Evolutionary conservation across 768 basidiomycete genomes (phyloP).

Genomic region (Tylopilus subfusipes): DNA sequence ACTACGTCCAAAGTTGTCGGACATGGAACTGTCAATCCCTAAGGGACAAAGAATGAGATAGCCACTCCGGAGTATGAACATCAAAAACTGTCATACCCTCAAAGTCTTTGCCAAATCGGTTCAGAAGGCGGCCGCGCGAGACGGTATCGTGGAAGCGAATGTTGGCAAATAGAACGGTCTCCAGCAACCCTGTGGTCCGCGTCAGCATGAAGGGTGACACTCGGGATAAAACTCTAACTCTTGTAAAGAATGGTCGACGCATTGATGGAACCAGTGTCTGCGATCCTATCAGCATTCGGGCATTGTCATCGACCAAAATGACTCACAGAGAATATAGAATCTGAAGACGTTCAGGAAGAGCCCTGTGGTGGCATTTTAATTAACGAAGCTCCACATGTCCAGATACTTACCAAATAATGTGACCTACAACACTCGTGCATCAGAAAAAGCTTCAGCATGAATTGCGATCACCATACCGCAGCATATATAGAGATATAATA

Average conservation of each 20-base stretch:
- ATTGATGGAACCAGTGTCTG: conserved; percentile 74
- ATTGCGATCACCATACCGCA: conserved; percentile 35
- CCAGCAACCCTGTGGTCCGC: conserved; percentile 48
- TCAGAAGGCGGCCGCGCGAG: conserved; percentile 77
- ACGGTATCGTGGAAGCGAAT: conserved; percentile 93
- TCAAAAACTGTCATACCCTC: conserved; percentile 45
- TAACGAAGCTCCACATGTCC: not conserved
- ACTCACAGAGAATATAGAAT: conserved; percentile 70
- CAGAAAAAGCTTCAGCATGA: conserved; percentile 4
- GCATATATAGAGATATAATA: conserved; percentile 63
- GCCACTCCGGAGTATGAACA: not conserved
- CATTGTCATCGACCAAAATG: not conserved
- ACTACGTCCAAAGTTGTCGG: conserved; percentile 84
- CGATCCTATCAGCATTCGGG: conserved; percentile 4
- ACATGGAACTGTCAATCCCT: conserved; percentile 79
- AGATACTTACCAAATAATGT: conserved; percentile 32
- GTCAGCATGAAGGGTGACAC: conserved; percentile 12
- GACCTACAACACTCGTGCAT: conserved; percentile 33
- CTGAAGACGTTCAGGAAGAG: conserved; percentile 56
- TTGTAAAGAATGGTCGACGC: conserved; percentile 78
- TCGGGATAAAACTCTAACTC: conserved; percentile 33
- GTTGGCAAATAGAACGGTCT: conserved; percentile 80
- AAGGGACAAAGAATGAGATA: conserved; percentile 15
- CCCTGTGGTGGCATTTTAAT: conserved; percentile 35
- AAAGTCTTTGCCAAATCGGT: conserved; percentile 88